Evolutionary conservation across 495 filamentous ascomycete species (phyloP), one percentile per base, ranked within the genome.

Genomic region (Corynascus novoguineensis): DNA sequence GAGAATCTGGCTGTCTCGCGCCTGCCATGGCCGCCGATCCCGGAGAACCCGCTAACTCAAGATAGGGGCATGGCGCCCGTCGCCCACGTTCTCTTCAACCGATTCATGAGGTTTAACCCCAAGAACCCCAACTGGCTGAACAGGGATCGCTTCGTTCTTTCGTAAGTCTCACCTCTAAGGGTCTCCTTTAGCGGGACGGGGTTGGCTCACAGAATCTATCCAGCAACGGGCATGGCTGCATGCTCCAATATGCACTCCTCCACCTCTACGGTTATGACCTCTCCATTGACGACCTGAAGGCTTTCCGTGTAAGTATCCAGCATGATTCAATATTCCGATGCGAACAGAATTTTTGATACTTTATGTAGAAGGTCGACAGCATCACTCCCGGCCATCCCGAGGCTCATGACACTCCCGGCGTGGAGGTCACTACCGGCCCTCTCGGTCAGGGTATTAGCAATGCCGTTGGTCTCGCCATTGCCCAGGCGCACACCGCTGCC

Each of bases 41-140:
- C 47, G 50, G 47, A 21, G 25, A 11, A 34, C 35, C 37, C 14
- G 47, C 69, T 71, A 38, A 68, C 65, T 64, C 12, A 14, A 31
- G 28, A 8, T 46, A 79, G 76, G 92, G 92, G 92, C 77, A 89
- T 98, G 93, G 93, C 93, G 67, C 93, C 95, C 45, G 84, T 92
- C 66, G 84, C 93, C 73, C 93, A 99, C 82, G 88, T 99, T 68
- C 87, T 99, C 63, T 99, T 90, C 80, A 95, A 95, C 83, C 92
- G 89, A 74, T 91, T 96, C 83, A 91, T 99, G 93, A 93, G 75
- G 68, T 99, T 97, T 82, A 99, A 99, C 86, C 93, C 93, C 60
- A 91, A 96, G 84, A 97, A 95, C 82, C 90, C 95, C 53, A 81
- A 92, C 59, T 99, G 91, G 92, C 68, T 88, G 63, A 97, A 97